These are phyloP conservation scores for Emergomyces pasteurianus DNA, from an alignment of 2,329 filamentous ascomycete species.

Conservation along the genomic window DNA sequence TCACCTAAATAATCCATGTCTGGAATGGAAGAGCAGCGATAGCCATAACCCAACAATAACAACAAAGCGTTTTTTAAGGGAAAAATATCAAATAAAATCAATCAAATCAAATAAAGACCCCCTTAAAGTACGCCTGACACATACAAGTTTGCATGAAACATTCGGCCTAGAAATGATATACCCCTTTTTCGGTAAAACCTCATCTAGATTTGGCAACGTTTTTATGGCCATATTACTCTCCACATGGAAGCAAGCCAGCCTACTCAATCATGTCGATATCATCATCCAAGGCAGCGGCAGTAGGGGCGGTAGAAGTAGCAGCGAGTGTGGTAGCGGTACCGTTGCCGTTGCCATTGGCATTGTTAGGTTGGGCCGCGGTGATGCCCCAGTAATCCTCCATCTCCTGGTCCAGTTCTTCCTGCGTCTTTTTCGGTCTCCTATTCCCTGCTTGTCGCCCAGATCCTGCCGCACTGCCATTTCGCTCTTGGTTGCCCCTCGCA, in stretches of 20 bases:
- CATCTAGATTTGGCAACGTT: not conserved
- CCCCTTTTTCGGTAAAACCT: not conserved
- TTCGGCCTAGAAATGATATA: not conserved
- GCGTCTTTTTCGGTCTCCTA: slow-evolving; percentile 63
- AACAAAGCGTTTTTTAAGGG: not conserved
- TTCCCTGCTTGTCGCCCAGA: slow-evolving; percentile 36
- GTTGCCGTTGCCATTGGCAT: slow-evolving; percentile 1
- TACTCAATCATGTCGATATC: slow-evolving; percentile 15
- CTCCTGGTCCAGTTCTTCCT: slow-evolving; percentile 87
- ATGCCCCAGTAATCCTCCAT: slow-evolving; percentile 85
- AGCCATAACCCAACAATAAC: not conserved
- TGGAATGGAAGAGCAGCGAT: not conserved
- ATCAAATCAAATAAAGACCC: too few relatives aligned
- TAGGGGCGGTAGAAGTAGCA: slow-evolving; percentile 1
- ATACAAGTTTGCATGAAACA: not conserved
- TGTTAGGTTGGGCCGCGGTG: slow-evolving; percentile 22
- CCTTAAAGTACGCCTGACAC: not conserved
- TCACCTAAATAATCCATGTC: not conserved
- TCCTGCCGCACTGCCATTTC: slow-evolving; percentile 14
- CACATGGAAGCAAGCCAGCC: not conserved
- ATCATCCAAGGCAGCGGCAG: slow-evolving; percentile 5
- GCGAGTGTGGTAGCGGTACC: not conserved
- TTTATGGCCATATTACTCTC: not conserved
- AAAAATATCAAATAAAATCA: too few relatives aligned
- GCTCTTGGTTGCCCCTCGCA: slow-evolving; percentile 28